Conservation (phyloP, 495 filamentous ascomycete species). For the Aspergillus egyptiacus region DNA sequence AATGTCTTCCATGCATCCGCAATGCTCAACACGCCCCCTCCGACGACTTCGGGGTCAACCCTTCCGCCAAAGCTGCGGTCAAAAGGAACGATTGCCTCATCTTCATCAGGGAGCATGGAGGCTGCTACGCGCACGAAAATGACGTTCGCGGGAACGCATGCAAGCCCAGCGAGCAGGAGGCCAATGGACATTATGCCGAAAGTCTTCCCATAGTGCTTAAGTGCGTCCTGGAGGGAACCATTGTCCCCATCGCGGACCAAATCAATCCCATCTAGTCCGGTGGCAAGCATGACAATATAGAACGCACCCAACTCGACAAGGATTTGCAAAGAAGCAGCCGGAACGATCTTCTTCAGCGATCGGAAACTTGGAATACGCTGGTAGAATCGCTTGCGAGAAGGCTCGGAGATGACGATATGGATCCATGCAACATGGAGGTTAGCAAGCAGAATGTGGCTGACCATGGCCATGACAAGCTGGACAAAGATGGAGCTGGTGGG, state of each 20-base stretch:
- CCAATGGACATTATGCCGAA: conserved; percentile 31
- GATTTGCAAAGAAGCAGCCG: conserved; percentile 44
- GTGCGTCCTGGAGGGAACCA: conserved; percentile 1
- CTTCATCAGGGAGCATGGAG: conserved; percentile 59
- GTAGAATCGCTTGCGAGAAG: conserved; percentile 45
- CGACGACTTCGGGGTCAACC: conserved; percentile 54
- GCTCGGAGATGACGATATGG: conserved; percentile 55
- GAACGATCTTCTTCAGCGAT: conserved; percentile 44
- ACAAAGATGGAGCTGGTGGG: conserved; percentile 23
- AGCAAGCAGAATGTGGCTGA: conserved; percentile 40
- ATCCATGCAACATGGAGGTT: conserved; percentile 54
- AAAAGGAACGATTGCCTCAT: conserved; percentile 71
- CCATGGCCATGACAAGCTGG: conserved; percentile 32
- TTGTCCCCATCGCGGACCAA: conserved; percentile 7
- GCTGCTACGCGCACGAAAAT: conserved; percentile 65
- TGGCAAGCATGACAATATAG: conserved; percentile 36
- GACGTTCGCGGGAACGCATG: conserved; percentile 57
- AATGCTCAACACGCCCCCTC: conserved; percentile 63
- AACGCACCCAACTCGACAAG: conserved; percentile 29
- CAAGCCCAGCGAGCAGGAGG: conserved; percentile 36
- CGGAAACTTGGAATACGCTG: conserved; percentile 43
- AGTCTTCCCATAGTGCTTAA: conserved; percentile 28
- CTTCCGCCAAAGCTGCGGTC: conserved; percentile 63
- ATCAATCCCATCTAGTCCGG: conserved; percentile 24
- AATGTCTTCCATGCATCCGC: conserved; percentile 68